Percentiles rank a stretch among this genome's conserved stretches.
These are phyloP conservation scores for Flammula alnicola DNA, from an alignment of 1,284 basidiomycete genomes.

Conservation along the genomic window DNA sequence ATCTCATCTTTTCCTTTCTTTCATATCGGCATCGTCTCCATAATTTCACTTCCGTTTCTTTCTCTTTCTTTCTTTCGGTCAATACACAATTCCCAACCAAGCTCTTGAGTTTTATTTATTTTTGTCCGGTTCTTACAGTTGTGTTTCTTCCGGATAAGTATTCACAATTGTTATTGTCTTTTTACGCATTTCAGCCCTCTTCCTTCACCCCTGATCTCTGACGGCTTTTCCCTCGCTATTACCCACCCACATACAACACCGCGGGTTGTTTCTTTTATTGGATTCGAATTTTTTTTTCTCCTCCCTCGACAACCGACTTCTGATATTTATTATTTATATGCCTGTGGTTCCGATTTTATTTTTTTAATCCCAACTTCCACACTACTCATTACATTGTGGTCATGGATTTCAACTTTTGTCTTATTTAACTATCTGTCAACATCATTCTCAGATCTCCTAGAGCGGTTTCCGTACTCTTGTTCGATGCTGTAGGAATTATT, in stretches of 20 bases:
- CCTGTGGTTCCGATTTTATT: slow-evolving; percentile 5
- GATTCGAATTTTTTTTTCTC: slow-evolving; percentile 1
- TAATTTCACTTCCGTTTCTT: not conserved
- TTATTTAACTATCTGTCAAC: slow-evolving; percentile 8
- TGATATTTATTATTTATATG: slow-evolving; percentile 7
- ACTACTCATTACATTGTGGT: slow-evolving; percentile 2
- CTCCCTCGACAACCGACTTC: not conserved
- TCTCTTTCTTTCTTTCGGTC: slow-evolving; percentile 3
- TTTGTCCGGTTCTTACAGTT: slow-evolving; percentile 1
- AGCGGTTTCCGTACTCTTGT: slow-evolving; percentile 4
- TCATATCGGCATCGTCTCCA: slow-evolving; percentile 8
- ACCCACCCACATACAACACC: slow-evolving; percentile 8
- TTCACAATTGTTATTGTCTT: slow-evolving; percentile 5
- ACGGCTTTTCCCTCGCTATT: not conserved
- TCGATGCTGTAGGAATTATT: slow-evolving; percentile 9
- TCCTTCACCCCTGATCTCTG: not conserved
- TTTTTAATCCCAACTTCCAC: not conserved
- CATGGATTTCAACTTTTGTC: slow-evolving; percentile 2
- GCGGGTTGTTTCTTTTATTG: not conserved
- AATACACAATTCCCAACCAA: slow-evolving; percentile 4
- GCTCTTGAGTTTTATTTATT: slow-evolving; percentile 9
- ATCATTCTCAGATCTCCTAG: slow-evolving; percentile 7
- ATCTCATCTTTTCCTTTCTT: slow-evolving; percentile 13
- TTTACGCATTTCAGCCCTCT: not conserved
- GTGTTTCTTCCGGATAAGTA: slow-evolving; percentile 19